Conservation (phyloP, 78 protist species). For the Pigoraptor vietnamica region DNA sequence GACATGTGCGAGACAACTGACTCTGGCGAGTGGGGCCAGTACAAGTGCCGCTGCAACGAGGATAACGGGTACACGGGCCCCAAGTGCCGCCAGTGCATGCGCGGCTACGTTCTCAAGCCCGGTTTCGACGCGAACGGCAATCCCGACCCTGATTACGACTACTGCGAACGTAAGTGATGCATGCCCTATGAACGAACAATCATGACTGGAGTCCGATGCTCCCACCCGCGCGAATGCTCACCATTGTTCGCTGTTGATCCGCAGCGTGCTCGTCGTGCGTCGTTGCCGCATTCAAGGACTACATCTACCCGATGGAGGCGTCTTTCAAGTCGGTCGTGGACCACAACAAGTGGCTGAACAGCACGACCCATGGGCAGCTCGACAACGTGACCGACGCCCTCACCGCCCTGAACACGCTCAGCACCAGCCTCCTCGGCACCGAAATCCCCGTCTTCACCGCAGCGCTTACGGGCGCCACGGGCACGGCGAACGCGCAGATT, state of each 20-base stretch:
- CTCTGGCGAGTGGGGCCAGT: not conserved
- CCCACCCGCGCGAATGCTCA: not conserved
- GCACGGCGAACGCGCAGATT: no score
- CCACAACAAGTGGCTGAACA: not conserved
- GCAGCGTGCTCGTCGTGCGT: not conserved
- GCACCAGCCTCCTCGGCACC: not conserved
- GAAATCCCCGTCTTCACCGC: not conserved
- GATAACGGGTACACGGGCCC: not conserved
- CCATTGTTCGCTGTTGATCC: no score
- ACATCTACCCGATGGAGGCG: not conserved
- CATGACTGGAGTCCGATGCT: not conserved
- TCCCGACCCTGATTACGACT: not conserved
- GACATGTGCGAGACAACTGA: not conserved
- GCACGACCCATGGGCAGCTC: not conserved
- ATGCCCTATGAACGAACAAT: no score
- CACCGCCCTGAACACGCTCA: not conserved
- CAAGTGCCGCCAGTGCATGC: not conserved
- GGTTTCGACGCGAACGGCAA: not conserved
- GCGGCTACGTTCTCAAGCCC: not conserved
- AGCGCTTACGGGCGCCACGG: not conserved
- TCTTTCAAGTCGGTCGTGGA: not conserved
- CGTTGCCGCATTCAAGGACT: not conserved
- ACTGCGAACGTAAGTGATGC: not conserved
- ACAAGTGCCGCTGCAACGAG: not conserved
- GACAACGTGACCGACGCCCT: not conserved